Base-by-base conservation (phyloP, 2,329 filamentous ascomycete genomes). In the Colletotrichum liriopes region DNA sequence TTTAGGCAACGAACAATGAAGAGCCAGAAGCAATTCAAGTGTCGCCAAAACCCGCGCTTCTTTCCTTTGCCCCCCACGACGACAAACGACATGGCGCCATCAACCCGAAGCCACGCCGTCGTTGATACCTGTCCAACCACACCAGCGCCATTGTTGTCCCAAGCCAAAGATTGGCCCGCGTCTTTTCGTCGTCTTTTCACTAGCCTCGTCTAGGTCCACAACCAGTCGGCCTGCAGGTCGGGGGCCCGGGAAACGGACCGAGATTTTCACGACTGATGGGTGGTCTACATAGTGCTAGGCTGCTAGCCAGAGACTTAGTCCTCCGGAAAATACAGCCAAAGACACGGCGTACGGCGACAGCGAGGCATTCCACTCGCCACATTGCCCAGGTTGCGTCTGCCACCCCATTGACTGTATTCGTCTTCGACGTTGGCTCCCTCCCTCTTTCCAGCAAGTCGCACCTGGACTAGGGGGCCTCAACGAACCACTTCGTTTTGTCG, bases 31-130 rank as follows among this genome's bases (percentile, higher is more conserved):
- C 49, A 54, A 64, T n/a, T 56, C 20, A 49, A 41, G 52, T 41
- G 56, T 43, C 32, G 61, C 45, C 58, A 55, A 49, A 51, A 23
- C 18, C 32, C 43, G 45, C n/a, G 49, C 35, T 64, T 45, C 54
- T 47, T 51, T 64, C 26, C 41, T 61, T 59, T 37, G 49, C 69
- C 65, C 59, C 65, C 65, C 52, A 69, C 56, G 39, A 26, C 59
- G 16, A 62, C 65, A 43, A 43, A 41, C 45, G 55, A 32, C 61
- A 56, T 65, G 45, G 54, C 62, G 67, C 67, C 67, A 60, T 60
- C 62, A 32, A 47, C 65, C 65, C 52, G 65, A 60, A 70, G 70
- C 65, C 60, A 70, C 47, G 23, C 70, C 52, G 59, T 65, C 54
- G 39, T 49, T 64, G 59, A 72, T 47, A 59, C 45, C 52, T 65